Evolutionary conservation across 345 rosid species (phyloP).

Genomic region (Heritiera littoralis): DNA sequence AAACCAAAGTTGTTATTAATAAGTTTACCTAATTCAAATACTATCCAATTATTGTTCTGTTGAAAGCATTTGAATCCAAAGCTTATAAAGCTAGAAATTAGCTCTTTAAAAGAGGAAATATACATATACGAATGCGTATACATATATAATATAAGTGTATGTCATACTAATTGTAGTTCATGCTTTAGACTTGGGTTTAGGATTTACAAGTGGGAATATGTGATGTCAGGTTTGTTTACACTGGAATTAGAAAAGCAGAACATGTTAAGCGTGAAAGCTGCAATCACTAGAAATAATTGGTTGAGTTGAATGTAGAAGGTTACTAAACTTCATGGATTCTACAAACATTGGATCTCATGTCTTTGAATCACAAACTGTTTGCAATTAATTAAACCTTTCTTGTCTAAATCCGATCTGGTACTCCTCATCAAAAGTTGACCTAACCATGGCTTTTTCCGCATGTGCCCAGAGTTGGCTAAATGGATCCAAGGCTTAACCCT

Average conservation of each 20-base stretch:
- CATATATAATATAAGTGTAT: no score
- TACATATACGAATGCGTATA: no score
- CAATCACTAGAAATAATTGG: no score
- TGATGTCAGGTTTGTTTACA: no score
- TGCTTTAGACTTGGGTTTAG: no score
- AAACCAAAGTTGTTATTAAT: conserved; percentile 6
- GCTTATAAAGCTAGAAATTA: neutral
- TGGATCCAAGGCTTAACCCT: conserved; percentile 11
- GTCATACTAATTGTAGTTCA: no score
- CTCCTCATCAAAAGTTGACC: neutral
- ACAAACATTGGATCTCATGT: neutral
- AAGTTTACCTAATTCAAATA: neutral
- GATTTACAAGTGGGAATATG: no score
- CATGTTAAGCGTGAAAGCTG: no score
- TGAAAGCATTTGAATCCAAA: neutral
- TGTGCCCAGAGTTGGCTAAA: conserved; percentile 12
- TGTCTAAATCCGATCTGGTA: no score
- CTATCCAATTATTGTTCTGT: neutral
- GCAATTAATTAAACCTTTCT: no score
- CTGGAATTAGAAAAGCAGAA: no score
- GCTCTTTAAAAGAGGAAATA: no score
- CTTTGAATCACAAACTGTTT: neutral
- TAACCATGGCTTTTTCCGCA: neutral
- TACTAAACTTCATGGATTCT: neutral
- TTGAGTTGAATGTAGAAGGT: neutral